These are phyloP conservation scores for Neonectria neomacrospora DNA, from an alignment of 2,329 filamentous ascomycete species.

Conservation along the genomic window DNA sequence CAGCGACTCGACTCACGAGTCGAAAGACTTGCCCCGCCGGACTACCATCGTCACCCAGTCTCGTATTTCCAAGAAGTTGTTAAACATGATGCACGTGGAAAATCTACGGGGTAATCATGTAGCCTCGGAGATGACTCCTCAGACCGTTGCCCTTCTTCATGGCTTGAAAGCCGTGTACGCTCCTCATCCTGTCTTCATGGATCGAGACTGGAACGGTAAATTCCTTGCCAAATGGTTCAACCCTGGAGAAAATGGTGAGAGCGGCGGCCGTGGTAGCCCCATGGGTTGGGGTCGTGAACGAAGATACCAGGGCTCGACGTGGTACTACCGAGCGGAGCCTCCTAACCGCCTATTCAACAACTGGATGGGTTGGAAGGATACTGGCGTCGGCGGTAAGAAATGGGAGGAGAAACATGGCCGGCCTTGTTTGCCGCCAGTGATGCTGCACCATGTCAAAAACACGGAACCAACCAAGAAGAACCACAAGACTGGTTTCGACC, in stretches of 20 bases:
- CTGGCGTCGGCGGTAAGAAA: constrained; percentile 61
- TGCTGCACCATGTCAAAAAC: constrained; percentile 71
- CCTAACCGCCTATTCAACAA: constrained; percentile 71
- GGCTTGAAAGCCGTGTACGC: constrained; percentile 82
- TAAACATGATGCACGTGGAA: constrained; percentile 82
- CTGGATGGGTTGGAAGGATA: constrained; percentile 70
- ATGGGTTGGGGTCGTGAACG: constrained; percentile 70
- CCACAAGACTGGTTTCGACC: constrained; percentile 52
- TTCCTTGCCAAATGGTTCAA: constrained; percentile 70
- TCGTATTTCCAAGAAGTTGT: constrained; percentile 75
- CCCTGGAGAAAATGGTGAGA: constrained; percentile 64
- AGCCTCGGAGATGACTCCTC: constrained; percentile 83
- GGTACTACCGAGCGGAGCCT: constrained; percentile 69
- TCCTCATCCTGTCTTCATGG: constrained; percentile 83
- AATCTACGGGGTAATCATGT: constrained; percentile 79
- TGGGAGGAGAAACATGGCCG: constrained; percentile 69
- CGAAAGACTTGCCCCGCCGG: constrained; percentile 72
- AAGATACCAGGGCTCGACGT: constrained; percentile 67
- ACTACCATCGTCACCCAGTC: constrained; percentile 83
- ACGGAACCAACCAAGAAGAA: constrained; percentile 62
- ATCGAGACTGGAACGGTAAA: constrained; percentile 73
- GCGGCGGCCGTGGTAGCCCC: constrained; percentile 64
- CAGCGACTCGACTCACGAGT: constrained; percentile 59
- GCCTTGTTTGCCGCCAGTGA: constrained; percentile 67
- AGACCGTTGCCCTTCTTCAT: constrained; percentile 78